Base-by-base conservation (phyloP, 192 early-diverging fungal species). In the Linnemannia hyalina region DNA sequence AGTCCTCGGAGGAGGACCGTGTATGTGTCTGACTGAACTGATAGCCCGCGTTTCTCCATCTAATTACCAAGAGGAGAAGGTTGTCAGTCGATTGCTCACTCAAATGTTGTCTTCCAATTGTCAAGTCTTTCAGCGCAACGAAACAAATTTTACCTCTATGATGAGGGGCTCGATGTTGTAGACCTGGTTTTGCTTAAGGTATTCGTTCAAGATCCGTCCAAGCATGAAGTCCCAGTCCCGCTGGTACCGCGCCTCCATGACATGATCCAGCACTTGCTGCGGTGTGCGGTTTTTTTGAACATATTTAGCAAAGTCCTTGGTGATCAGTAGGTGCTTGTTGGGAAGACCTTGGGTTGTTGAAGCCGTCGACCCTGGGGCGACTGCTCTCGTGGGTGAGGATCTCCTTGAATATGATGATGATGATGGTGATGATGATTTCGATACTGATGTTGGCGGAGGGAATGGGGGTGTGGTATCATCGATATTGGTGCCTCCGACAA, bases 1-100 rank as follows among this genome's bases (percentile, higher is more conserved):
- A 89, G 42, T 0, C 76, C 81, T 69, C 87, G 86, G 18, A 89
- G 49, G 32, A 89, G 70, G 23, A 83, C 78, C 15, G 84, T 87
- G 44, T 74, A 88, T 18, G 87, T 88, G 16, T 80, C 44, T 20
- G 70, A 71, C 68, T 32, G 80, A 13, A 77, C 84, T 70, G 73
- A 70, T 22, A 88, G 80, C 1, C 80, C 71, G 42, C 80, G 41
- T 26, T 85, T 77, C 57, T 82, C 87, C 82, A 85, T 88, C 87
- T 87, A 63, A 52, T 22, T 52, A 52, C 18, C 49, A 15, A 52
- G 49, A 52, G 6, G 3, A 22, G 49, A 52, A 18, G 18, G 49
- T 52, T 52, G 0, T 52, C 49, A 52, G 49, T 52, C 49, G 18
- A 52, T 20, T 20, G 4, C 18, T 5, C 18, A 52, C 16, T 52